A percentile compares a stretch with the other conserved stretches of the same genome.
Evolutionary conservation across 805 yeast species (phyloP).

Genomic region (Lachancea lanzarotensis): DNA sequence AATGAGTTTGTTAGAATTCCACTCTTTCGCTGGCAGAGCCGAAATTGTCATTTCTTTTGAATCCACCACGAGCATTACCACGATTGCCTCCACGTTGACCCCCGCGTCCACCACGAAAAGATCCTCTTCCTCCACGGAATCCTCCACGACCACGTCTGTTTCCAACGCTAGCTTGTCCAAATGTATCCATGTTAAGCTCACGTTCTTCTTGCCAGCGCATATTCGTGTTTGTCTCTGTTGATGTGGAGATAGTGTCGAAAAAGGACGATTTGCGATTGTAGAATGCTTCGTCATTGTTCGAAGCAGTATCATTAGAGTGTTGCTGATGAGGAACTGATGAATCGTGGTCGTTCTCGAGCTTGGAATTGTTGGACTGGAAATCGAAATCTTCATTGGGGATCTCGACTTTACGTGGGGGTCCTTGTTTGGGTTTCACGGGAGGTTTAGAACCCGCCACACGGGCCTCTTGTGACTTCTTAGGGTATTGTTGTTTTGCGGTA

Average conservation of each 20-base stretch:
- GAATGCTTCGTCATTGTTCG: conserved; percentile 22
- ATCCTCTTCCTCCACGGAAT: conserved; percentile 35
- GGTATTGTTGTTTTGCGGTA: not conserved
- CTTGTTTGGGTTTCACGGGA: conserved; percentile 3
- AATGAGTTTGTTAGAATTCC: conserved; percentile 6
- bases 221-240: conserved; percentile 41
- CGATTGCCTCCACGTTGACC: conserved; percentile 7
- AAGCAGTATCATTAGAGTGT: conserved; percentile 28
- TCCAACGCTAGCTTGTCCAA: conserved; percentile 61
- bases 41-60: conserved; percentile 8
- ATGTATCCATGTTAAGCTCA: conserved; percentile 69
- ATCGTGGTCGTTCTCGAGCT: conserved; percentile 42
- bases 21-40: conserved; percentile 13
- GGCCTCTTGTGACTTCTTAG: conserved; percentile 1
- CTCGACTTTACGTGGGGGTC: conserved; percentile 21
- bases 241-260: conserved; percentile 78
- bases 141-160: conserved; percentile 49
- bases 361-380: conserved; percentile 67
- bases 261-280: conserved; percentile 83
- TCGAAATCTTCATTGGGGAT: conserved; percentile 62
- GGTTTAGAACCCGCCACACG: conserved; percentile 1
- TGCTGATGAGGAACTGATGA: conserved; percentile 13
- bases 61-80: conserved; percentile 6
- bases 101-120: conserved; percentile 35
- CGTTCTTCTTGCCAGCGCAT: conserved; percentile 72